phyloP scores from a whole-genome alignment of 106 monocot species.

The Acorus gramineus region DNA sequence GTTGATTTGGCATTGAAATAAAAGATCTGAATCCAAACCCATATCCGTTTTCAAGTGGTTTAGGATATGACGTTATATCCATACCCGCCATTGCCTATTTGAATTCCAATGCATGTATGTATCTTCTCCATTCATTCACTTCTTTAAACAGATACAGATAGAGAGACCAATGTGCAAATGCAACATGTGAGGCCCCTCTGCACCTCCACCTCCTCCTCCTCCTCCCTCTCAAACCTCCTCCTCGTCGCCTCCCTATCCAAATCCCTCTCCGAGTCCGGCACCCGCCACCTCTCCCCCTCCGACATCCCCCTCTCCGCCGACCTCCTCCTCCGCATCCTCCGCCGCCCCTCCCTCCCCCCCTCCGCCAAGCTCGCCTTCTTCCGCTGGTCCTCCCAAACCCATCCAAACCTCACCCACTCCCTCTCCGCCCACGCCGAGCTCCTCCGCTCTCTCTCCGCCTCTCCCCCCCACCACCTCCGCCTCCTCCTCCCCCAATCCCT shows the following conservation, averaged over 20 bases:
- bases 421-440: conserved; percentile 21
- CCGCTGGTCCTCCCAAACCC: conserved; percentile 11
- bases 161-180: too few relatives aligned
- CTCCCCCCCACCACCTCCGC: conserved; percentile 15
- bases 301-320: conserved; percentile 13
- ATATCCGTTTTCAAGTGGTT: too few relatives aligned
- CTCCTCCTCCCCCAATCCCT: conserved; percentile 21
- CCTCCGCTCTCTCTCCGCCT: conserved; percentile 16
- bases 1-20: too few relatives aligned
- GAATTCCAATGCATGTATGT: too few relatives aligned
- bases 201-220: too few relatives aligned
- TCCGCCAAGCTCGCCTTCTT: conserved; percentile 31
- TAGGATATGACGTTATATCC: too few relatives aligned
- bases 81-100: too few relatives aligned
- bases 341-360: conserved; percentile 23
- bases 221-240: too few relatives aligned
- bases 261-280: conserved; percentile 1
- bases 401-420: conserved; percentile 6
- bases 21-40: too few relatives aligned
- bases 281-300: conserved; percentile 1
- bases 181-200: too few relatives aligned
- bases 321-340: conserved; percentile 26
- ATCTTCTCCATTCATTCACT: too few relatives aligned
- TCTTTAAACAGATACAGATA: too few relatives aligned
- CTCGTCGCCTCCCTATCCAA: conserved; percentile 1